A percentile compares a stretch with the other conserved stretches of the same genome.
phyloP scores from a whole-genome alignment of 116 monocot genomes.

The Zostera marina region DNA sequence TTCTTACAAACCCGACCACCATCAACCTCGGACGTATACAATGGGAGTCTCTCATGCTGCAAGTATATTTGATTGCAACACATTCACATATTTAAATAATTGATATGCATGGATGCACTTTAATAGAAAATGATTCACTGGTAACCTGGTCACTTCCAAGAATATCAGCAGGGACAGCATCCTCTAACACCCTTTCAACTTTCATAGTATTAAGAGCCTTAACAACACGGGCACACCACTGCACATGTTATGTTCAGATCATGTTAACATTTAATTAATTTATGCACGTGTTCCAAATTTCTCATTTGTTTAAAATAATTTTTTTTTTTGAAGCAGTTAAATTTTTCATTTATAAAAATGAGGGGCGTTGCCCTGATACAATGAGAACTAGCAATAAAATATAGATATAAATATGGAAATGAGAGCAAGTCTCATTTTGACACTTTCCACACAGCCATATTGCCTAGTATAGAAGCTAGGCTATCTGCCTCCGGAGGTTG shows the following conservation, averaged over 20 bases:
- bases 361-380: no score
- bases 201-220: conserved; percentile 60
- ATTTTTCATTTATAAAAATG: no score
- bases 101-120: conserved; percentile 13
- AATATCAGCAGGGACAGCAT: conserved; percentile 12
- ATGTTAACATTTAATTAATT: background rate
- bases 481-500: no score
- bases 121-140: conserved; percentile 13
- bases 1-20: conserved; percentile 36
- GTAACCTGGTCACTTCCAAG: conserved; percentile 5
- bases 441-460: background rate
- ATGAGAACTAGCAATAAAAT: no score
- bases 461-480: no score
- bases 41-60: conserved; percentile 19
- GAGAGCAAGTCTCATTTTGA: no score
- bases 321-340: no score
- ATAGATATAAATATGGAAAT: no score
- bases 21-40: conserved; percentile 14
- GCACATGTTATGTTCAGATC: conserved; percentile 12
- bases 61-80: background rate
- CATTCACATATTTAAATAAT: conserved; percentile 6
- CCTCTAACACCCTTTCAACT: conserved; percentile 21
- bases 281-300: background rate
- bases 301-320: background rate
- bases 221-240: conserved; percentile 79